Evolutionary conservation across 306 rosid species (phyloP).

Genomic region (Quercus dentata): DNA sequence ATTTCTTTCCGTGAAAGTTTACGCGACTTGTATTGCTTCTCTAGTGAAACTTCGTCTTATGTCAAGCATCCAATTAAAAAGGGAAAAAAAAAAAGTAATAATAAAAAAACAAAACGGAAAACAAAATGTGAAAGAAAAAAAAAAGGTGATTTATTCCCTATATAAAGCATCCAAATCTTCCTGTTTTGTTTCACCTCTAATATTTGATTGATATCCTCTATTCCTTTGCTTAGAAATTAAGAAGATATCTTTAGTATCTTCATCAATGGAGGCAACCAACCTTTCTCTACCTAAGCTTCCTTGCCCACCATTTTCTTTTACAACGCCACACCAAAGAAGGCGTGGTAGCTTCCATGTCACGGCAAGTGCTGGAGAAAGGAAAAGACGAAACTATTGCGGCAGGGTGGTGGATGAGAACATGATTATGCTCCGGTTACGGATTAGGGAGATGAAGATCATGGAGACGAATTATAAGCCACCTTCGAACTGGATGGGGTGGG

Average conservation of each 20-base stretch:
- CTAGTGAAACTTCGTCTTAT: no score
- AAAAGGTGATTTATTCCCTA: background rate
- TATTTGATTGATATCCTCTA: background rate
- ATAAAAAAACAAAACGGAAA: no score
- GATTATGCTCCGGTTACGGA: slow-evolving; percentile 25
- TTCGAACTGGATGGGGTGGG: slow-evolving; percentile 27
- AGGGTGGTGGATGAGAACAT: slow-evolving; percentile 32
- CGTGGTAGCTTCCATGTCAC: background rate
- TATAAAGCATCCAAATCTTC: background rate
- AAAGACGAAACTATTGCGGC: background rate
- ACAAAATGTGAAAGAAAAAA: no score
- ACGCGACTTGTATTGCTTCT: no score
- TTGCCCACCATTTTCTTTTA: background rate
- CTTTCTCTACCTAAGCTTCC: slow-evolving; percentile 1
- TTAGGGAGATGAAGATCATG: slow-evolving; percentile 32
- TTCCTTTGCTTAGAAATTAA: background rate
- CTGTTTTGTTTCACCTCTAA: background rate
- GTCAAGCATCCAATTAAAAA: no score
- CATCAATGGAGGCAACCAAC: slow-evolving; percentile 20
- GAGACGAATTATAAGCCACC: slow-evolving; percentile 5
- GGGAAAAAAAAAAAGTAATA: no score
- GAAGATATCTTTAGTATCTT: background rate
- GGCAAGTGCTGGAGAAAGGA: background rate
- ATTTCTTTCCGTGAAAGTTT: no score
- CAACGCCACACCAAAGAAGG: background rate